phyloP scores from a whole-genome alignment of 129 eudicot species.

The Logfia minima region DNA sequence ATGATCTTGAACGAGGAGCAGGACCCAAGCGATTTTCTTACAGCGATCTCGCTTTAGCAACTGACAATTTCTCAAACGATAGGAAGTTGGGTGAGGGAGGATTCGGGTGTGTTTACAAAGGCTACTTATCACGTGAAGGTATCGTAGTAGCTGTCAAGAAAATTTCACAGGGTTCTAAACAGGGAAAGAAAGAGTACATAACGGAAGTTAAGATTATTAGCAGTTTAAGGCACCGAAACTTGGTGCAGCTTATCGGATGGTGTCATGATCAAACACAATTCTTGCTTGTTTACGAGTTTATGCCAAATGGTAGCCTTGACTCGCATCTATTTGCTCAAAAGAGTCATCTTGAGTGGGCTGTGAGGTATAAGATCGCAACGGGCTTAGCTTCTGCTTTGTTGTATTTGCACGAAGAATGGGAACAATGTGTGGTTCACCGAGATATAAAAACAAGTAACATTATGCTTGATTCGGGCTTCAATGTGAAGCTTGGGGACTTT shows the following conservation, averaged over 20 bases:
- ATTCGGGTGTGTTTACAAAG: conserved; percentile 61
- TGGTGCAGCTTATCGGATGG: conserved; percentile 71
- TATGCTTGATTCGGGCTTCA: conserved; percentile 63
- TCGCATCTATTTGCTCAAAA: conserved; percentile 47
- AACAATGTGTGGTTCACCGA: conserved; percentile 66
- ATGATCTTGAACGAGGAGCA: conserved; percentile 50
- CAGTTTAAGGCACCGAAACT: conserved; percentile 53
- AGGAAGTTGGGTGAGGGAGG: conserved; percentile 60
- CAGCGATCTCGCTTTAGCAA: conserved; percentile 43
- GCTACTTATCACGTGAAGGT: conserved; percentile 36
- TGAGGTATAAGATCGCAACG: conserved; percentile 49
- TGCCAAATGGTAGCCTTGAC: conserved; percentile 70
- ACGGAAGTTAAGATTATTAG: conserved; percentile 62
- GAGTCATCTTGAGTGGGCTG: conserved; percentile 43
- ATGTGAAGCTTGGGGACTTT: conserved; percentile 67
- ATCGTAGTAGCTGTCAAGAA: conserved; percentile 56
- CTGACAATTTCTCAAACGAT: conserved; percentile 44
- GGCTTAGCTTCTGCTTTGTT: conserved; percentile 63
- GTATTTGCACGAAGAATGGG: conserved; percentile 68
- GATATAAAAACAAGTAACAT: conserved; percentile 72
- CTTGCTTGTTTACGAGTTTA: conserved; percentile 60
- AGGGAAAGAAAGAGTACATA: conserved; percentile 59
- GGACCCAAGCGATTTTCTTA: conserved; percentile 56
- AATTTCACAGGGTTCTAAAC: conserved; percentile 54
- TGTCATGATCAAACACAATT: conserved; percentile 57